These are phyloP conservation scores for Termitomyces titanicus DNA, from an alignment of 768 basidiomycete genomes.

Conservation along the genomic window DNA sequence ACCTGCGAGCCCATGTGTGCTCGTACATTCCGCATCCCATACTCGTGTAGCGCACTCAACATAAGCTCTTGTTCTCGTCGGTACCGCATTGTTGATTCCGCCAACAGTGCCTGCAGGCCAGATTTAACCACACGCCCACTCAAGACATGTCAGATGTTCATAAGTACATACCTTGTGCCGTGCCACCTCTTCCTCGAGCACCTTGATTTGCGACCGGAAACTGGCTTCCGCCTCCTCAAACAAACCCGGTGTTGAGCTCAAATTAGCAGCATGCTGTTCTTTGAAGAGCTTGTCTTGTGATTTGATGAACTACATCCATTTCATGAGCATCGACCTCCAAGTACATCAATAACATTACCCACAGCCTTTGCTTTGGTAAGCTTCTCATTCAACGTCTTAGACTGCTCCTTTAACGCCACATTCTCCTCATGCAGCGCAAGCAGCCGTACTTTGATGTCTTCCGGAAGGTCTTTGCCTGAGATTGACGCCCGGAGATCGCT, in stretches of 20 bases:
- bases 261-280: constrained; percentile 67
- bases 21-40: constrained; percentile 62
- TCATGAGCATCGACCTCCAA: background rate
- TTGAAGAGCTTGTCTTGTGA: constrained; percentile 87
- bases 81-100: constrained; percentile 59
- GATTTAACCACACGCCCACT: background rate
- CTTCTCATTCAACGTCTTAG: constrained; percentile 72
- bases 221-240: constrained; percentile 73
- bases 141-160: background rate
- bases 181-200: constrained; percentile 60
- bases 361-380: constrained; percentile 77
- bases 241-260: constrained; percentile 41
- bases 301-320: constrained; percentile 74
- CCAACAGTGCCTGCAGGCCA: constrained; percentile 38
- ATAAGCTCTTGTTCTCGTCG: constrained; percentile 78
- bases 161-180: constrained; percentile 51
- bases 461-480: constrained; percentile 76
- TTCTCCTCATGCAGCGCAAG: constrained; percentile 79
- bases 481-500: constrained; percentile 78
- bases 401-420: constrained; percentile 62
- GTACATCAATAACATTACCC: constrained; percentile 12
- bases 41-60: constrained; percentile 68
- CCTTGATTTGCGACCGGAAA: constrained; percentile 61
- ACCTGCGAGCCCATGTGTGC: constrained; percentile 50
- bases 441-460: constrained; percentile 75